Evolutionary conservation across 352 stramenopile species (phyloP).

Genomic region (Phytophthora gonapodyides): DNA sequence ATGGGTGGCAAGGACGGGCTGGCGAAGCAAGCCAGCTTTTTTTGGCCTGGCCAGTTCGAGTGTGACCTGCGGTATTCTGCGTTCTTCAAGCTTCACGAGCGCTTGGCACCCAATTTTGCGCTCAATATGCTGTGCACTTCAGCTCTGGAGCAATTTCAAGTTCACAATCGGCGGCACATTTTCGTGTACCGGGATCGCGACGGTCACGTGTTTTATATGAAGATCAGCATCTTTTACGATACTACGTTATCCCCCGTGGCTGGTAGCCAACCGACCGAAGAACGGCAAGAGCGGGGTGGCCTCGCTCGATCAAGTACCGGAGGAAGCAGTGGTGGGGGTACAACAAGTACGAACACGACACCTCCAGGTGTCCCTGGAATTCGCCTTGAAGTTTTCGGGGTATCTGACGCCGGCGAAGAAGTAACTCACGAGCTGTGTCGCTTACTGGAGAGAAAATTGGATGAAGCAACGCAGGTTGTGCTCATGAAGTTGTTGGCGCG

Average conservation of each 20-base stretch:
- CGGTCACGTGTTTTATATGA: slow-evolving; percentile 91
- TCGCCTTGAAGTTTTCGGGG: slow-evolving; percentile 82
- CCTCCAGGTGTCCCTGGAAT: slow-evolving; percentile 47
- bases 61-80: slow-evolving; percentile 80
- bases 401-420: slow-evolving; percentile 81
- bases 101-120: slow-evolving; percentile 74
- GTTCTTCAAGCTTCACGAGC: slow-evolving; percentile 82
- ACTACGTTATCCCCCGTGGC: slow-evolving; percentile 11
- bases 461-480: slow-evolving; percentile 85
- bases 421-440: slow-evolving; percentile 83
- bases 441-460: slow-evolving; percentile 84
- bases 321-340: slow-evolving; percentile 21
- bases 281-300: slow-evolving; percentile 34
- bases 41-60: slow-evolving; percentile 88
- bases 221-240: slow-evolving; percentile 71
- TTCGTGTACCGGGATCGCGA: slow-evolving; percentile 88
- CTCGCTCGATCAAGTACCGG: slow-evolving; percentile 29
- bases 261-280: slow-evolving; percentile 17
- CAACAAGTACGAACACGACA: slow-evolving; percentile 15
- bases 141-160: slow-evolving; percentile 88
- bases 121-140: slow-evolving; percentile 86
- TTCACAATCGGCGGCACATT: slow-evolving; percentile 86
- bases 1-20: slow-evolving; percentile 18
- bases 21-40: slow-evolving; percentile 52
- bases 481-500: slow-evolving; percentile 87